These are phyloP conservation scores for Suillus lakei DNA, from an alignment of 768 basidiomycete genomes.

Conservation along the genomic window DNA sequence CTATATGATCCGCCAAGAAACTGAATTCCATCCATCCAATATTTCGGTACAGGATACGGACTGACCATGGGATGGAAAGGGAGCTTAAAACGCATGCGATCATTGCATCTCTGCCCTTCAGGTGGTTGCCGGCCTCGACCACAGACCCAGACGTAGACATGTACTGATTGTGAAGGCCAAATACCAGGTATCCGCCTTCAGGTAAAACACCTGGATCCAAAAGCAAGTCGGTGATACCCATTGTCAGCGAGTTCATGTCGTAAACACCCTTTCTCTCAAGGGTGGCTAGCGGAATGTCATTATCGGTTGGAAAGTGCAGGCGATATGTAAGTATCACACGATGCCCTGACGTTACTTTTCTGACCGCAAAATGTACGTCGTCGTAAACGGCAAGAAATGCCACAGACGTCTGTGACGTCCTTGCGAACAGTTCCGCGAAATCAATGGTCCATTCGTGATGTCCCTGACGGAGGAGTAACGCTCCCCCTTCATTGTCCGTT, in stretches of 20 bases:
- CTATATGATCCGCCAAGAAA: conserved; percentile 2
- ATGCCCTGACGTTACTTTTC: conserved; percentile 43
- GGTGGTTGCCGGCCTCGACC: conserved; percentile 16
- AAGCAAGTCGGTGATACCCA: conserved; percentile 29
- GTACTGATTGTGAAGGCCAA: conserved; percentile 44
- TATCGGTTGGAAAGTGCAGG: conserved; percentile 30
- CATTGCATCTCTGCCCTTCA: conserved; percentile 10
- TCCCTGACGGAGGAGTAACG: conserved; percentile 41
- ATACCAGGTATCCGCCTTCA: conserved; percentile 44
- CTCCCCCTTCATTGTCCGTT: conserved; percentile 49
- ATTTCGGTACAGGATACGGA: conserved; percentile 10
- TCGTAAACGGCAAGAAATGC: conserved; percentile 49
- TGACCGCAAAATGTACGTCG: conserved; percentile 51
- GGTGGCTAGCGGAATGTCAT: conserved; percentile 43
- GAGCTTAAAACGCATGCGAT: conserved; percentile 5
- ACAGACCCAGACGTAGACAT: conserved; percentile 17
- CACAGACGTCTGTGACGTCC: conserved; percentile 18
- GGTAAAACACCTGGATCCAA: conserved; percentile 40
- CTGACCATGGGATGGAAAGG: conserved; percentile 9
- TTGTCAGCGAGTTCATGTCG: not conserved
- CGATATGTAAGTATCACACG: conserved; percentile 53
- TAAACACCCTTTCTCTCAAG: not conserved
- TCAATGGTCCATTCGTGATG: conserved; percentile 44
- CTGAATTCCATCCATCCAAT: conserved; percentile 4
- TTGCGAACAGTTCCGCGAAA: conserved; percentile 30